Conservation (phyloP, 2,329 filamentous ascomycete species). For the Cercospora sp. region DNA sequence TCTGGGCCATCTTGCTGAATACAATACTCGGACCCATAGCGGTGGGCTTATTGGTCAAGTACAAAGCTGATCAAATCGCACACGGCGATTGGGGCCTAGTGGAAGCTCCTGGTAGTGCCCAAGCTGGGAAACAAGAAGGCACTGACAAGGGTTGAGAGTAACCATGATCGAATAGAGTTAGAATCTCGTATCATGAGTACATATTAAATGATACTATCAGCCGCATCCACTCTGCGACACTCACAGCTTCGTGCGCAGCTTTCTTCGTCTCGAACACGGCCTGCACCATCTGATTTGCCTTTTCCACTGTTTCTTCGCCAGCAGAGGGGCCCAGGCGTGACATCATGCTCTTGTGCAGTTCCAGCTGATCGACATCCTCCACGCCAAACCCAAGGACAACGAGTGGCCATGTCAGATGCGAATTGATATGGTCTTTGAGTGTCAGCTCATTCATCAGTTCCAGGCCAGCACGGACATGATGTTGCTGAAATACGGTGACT, state of each 20-base stretch:
- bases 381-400: background rate
- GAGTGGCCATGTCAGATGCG: background rate
- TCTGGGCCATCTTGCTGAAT: slow-evolving; percentile 56
- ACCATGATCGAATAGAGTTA: background rate
- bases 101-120: background rate
- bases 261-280: background rate
- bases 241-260: background rate
- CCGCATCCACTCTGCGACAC: slow-evolving; percentile 1
- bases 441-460: background rate
- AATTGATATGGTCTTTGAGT: background rate
- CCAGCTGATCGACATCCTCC: background rate
- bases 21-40: slow-evolving; percentile 56
- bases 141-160: background rate
- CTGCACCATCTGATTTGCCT: background rate
- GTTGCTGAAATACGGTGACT: background rate
- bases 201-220: background rate
- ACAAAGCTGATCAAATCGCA: slow-evolving; percentile 27
- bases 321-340: background rate
- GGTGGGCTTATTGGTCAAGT: slow-evolving; percentile 51
- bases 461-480: background rate
- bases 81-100: slow-evolving; percentile 27
- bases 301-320: background rate
- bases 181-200: background rate
- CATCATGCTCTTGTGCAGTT: background rate
- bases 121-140: background rate